Base-by-base conservation (phyloP, 2,329 filamentous ascomycete genomes). In the Lachnellula subtilissima region DNA sequence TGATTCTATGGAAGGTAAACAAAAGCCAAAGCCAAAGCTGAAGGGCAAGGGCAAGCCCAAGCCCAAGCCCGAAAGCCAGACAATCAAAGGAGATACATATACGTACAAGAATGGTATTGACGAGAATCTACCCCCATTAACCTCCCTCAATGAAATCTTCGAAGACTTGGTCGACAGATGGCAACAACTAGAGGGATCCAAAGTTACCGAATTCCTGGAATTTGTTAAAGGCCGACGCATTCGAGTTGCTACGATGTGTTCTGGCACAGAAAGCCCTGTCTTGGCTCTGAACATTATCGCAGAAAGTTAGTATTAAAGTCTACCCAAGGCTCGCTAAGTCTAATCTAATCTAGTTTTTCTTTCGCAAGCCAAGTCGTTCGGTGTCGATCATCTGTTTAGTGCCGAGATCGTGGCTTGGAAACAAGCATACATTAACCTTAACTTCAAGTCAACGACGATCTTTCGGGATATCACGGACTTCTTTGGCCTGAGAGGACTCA, bases 251-350 rank as follows among this genome's bases (percentile, higher is more conserved):
- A 93, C 89, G 0, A 83, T 91, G 75, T 92, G 88, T 67, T 91
- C 88, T 1, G 89, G 89, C 0, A 92, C 89, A 0, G 89, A 93
- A 62, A 83, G 84, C 4, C 89, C 89, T 0, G 72, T 93, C 2
- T 74, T 91, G 1, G 85, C 85, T 0, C 67, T 91, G 14, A 73
- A 82, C 14, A 74, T 85, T 68, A 71, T 90, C 47, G 69, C 72
- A 40, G 73, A 80, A 15, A 72, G 78, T 71, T 67, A 69, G 64
- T 66, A 17, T 17, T 4, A 40, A 7, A 17, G 4, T 40, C n/a
- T 17, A 40, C n/a, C n/a, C 6, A 40, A n/a, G 37, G 5, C 37
- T 40, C 9, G 28, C 12, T 25, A 37, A 14, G 23, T 17, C 48
- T 49, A 15, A 32, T 17, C 11, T 35, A 8, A 11, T 49, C 11